Evolutionary conservation across 2,329 filamentous ascomycete genomes (phyloP), one percentile per base, ranked within the genome.

Genomic region (Penicillium sp.): DNA sequence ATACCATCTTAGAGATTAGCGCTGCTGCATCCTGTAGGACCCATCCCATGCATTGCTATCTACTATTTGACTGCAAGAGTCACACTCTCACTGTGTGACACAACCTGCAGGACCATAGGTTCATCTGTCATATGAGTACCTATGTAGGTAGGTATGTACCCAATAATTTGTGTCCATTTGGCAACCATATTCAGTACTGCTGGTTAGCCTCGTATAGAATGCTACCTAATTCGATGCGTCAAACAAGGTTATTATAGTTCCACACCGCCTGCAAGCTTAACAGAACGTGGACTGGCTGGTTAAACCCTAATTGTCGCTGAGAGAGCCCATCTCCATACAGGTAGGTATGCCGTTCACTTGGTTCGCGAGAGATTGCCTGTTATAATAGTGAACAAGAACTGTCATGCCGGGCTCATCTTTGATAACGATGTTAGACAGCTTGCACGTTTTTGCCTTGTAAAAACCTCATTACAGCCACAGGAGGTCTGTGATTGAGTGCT

Each of bases 341-440:
- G 22, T 26, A 26, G 26, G 26, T 26, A 26, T 8, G 9, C 26
- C 10, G 33, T 44, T 17, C 19, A 44, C 15, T 6, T 51, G 3
- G 43, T 19, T 21, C 37, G 40, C 4, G 37, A 33, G 28, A 42
- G 31, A 15, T 32, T 51, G 28, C 35, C 47, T 33, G 15, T 28
- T 19, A 49, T 49, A 21, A 47, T 44, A 17, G 39, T 44, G n/a
- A 34, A 34, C n/a, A 44, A 47, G 19, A 51, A 51, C 44, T 43
- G 39, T 28, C 43, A 51, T 10, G 32, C 15, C 2, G 49, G 43
- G 26, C 21, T 51, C 17, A 43, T 19, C 6, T 51, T 51, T 13
- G 32, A 39, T 15, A 34, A 51, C 26, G 17, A 42, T 43, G 33
- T 47, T 33, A 47, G 43, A 24, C 41, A 26, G 44, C 43, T 51